phyloP scores from a whole-genome alignment of 2,329 filamentous ascomycete genomes.

The Cadophora sp. region DNA sequence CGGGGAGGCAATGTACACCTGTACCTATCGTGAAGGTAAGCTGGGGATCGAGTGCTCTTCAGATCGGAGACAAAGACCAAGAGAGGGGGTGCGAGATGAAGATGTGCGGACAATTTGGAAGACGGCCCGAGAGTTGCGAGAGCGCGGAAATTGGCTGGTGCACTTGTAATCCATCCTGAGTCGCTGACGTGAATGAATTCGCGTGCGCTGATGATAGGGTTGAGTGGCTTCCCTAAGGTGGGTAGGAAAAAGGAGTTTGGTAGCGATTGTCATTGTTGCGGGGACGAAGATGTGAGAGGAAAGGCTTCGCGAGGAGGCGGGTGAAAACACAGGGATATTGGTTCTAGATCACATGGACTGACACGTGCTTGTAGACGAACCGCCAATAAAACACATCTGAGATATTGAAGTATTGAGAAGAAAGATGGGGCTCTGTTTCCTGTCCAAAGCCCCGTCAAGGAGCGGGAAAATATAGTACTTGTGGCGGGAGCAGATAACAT shows the following conservation, averaged over 20 bases:
- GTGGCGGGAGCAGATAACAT: constrained; percentile 24
- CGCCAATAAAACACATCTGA: background rate
- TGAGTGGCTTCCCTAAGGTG: background rate
- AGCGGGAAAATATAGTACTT: constrained; percentile 12
- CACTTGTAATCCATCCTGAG: constrained; percentile 1
- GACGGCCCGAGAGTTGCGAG: constrained; percentile 17
- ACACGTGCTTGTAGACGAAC: constrained; percentile 18
- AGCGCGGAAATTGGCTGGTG: background rate
- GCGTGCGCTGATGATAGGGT: background rate
- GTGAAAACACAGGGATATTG: background rate
- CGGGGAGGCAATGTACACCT: constrained; percentile 17
- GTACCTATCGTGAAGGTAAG: constrained; percentile 13
- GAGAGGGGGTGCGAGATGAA: constrained; percentile 15
- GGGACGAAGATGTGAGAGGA: constrained; percentile 9
- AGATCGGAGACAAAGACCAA: constrained; percentile 16
- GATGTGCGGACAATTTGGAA: constrained; percentile 17
- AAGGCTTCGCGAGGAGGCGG: constrained; percentile 4
- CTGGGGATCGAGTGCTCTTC: background rate
- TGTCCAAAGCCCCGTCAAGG: background rate
- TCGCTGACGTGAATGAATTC: background rate
- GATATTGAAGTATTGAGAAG: constrained; percentile 2
- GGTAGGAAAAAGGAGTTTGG: constrained; percentile 10
- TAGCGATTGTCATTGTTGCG: constrained; percentile 18
- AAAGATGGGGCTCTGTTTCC: constrained; percentile 18
- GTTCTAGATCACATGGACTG: constrained; percentile 21